Evolutionary conservation across 495 filamentous ascomycete species (phyloP), one percentile per base, ranked within the genome.

Genomic region (Letharia columbiana): DNA sequence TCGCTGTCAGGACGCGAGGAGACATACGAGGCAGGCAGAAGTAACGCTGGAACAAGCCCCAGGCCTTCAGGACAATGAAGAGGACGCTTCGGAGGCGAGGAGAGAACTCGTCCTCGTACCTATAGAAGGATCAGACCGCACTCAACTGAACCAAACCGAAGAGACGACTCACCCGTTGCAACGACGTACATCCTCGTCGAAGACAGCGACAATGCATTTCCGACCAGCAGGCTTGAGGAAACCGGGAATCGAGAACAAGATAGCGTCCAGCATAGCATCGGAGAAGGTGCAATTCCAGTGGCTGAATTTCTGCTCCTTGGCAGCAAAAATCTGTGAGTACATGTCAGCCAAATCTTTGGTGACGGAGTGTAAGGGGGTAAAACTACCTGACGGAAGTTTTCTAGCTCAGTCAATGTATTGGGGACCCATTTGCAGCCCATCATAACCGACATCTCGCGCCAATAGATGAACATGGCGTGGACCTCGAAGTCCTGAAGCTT

Each of bases 401-500:
- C 40, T 31, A 71, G 60, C 68, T 67, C 68, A 40, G 17, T 33
- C 35, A 66, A 33, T 23, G 63, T 67, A 8, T 66, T 42, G 4
- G 69, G 68, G 10, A 70, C 64, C 42, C 65, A 71, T 23, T 71
- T 71, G 60, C 67, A 69, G 31, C 69, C 69, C 67, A 71, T 15
- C 20, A 64, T 69, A 18, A 71, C 56, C 28, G 63, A 62, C 18
- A 70, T 33, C 42, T 70, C 69, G 31, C 68, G 68, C 69, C 69
- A 71, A 39, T 65, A 56, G 18, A 69, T 63, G 40, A 66, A 74
- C 64, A 67, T 63, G 12, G 71, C 72, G 44, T 69, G 67, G 15
- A 65, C 47, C 60, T 73, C 72, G 50, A 72, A 74, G 2, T 59
- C 20, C 44, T 71, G 66, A 31, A 74, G 63, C 56, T 69, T 66